These are phyloP conservation scores for Penicillium dipodomyicola DNA, from an alignment of 495 filamentous ascomycete species.

Conservation along the genomic window DNA sequence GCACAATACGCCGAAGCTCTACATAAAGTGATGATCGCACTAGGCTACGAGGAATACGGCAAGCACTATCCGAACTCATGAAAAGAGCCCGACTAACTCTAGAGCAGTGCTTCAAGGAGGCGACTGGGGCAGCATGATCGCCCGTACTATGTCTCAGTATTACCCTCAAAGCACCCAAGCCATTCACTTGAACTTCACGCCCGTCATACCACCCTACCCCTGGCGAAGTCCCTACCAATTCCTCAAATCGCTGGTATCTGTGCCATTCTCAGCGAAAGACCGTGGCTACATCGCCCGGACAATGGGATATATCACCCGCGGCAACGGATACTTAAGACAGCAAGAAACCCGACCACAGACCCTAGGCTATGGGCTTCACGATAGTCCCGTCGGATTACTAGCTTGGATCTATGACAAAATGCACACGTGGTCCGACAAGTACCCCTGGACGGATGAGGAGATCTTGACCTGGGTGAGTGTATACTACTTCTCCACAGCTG, in stretches of 20 bases:
- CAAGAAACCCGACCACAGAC: slow-evolving; percentile 53
- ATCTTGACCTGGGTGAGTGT: slow-evolving; percentile 55
- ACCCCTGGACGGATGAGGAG: slow-evolving; percentile 55
- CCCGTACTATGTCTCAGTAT: slow-evolving; percentile 38
- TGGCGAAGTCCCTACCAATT: slow-evolving; percentile 36
- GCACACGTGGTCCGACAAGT: slow-evolving; percentile 49
- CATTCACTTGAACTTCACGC: slow-evolving; percentile 45
- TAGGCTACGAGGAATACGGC: slow-evolving; percentile 49
- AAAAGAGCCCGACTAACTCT: slow-evolving; percentile 7
- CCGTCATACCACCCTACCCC: slow-evolving; percentile 33
- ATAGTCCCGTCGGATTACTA: slow-evolving; percentile 51
- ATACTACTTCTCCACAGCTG: slow-evolving; percentile 52
- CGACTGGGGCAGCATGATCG: slow-evolving; percentile 49
- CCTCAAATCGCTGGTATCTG: slow-evolving; percentile 31
- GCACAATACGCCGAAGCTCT: slow-evolving; percentile 45
- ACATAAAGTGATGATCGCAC: slow-evolving; percentile 42
- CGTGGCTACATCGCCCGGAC: slow-evolving; percentile 32
- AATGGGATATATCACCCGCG: slow-evolving; percentile 36
- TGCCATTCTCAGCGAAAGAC: slow-evolving; percentile 39
- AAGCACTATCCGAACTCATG: not conserved
- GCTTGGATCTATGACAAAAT: slow-evolving; percentile 58
- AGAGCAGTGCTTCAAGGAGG: slow-evolving; percentile 48
- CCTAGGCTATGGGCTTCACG: slow-evolving; percentile 47
- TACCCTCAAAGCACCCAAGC: slow-evolving; percentile 44
- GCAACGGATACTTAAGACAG: slow-evolving; percentile 43